Conservation (phyloP, 768 basidiomycete genomes). For the Tricholoma bakamatsutake region DNA sequence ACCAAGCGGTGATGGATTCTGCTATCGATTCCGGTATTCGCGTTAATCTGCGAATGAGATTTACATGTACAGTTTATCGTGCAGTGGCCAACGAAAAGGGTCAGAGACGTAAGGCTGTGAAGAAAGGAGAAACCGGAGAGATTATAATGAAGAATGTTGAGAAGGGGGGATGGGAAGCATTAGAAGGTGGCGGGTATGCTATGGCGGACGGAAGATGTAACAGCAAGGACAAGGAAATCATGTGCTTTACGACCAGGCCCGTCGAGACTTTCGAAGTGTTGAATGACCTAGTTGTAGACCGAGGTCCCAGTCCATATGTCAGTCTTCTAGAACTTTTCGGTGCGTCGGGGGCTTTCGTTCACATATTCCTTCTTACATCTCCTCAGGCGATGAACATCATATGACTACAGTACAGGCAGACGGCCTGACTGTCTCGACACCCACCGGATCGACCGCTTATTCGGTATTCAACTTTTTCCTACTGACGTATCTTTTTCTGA, state of each 20-base stretch:
- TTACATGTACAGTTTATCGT: slow-evolving; percentile 97
- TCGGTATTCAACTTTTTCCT: slow-evolving; percentile 55
- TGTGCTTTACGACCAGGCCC: slow-evolving; percentile 94
- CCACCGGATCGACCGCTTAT: slow-evolving; percentile 98
- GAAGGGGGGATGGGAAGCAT: slow-evolving; percentile 91
- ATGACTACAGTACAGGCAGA: slow-evolving; percentile 99
- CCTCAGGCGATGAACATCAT: slow-evolving; percentile 92
- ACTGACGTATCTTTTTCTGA: slow-evolving; percentile 7
- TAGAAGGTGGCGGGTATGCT: slow-evolving; percentile 66
- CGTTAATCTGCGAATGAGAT: slow-evolving; percentile 97
- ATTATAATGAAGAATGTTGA: slow-evolving; percentile 94
- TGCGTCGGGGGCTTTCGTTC: slow-evolving; percentile 31
- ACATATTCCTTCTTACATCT: neutral
- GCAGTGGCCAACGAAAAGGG: slow-evolving; percentile 73
- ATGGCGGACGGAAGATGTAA: slow-evolving; percentile 38
- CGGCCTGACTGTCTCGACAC: slow-evolving; percentile 91
- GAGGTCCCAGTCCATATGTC: slow-evolving; percentile 97
- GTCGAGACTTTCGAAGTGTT: slow-evolving; percentile 94
- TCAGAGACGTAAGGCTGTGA: slow-evolving; percentile 73
- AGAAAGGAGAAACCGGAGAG: slow-evolving; percentile 91
- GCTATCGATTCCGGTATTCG: slow-evolving; percentile 90
- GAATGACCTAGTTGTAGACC: slow-evolving; percentile 96
- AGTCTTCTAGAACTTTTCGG: slow-evolving; percentile 94
- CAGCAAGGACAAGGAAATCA: slow-evolving; percentile 90
- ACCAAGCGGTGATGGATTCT: slow-evolving; percentile 80